These are phyloP conservation scores for Biscogniauxia sp. DNA, from an alignment of 2,329 filamentous ascomycete species.

Conservation along the genomic window DNA sequence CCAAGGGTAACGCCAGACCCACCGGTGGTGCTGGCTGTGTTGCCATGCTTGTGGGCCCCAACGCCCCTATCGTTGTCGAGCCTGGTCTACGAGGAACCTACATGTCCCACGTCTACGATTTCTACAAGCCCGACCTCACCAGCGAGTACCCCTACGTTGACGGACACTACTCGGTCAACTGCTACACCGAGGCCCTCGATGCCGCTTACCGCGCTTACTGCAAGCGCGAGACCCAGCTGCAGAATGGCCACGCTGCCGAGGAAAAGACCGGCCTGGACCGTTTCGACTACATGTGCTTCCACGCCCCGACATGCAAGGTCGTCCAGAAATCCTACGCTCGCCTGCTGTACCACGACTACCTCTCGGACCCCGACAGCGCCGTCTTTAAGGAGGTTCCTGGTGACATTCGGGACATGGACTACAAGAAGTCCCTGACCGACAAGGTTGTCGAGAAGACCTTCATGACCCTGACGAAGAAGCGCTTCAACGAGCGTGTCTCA, in stretches of 20 bases:
- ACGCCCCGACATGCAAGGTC: slow-evolving; percentile 83
- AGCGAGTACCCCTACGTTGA: slow-evolving; percentile 86
- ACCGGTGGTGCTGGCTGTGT: slow-evolving; percentile 79
- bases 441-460: slow-evolving; percentile 86
- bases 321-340: slow-evolving; percentile 83
- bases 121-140: slow-evolving; percentile 86
- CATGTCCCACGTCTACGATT: slow-evolving; percentile 84
- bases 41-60: slow-evolving; percentile 74
- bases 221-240: slow-evolving; percentile 64
- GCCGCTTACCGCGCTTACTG: slow-evolving; percentile 78
- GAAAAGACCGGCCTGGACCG: slow-evolving; percentile 68
- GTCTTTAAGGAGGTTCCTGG: slow-evolving; percentile 72
- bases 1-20: slow-evolving; percentile 77
- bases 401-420: slow-evolving; percentile 75
- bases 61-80: slow-evolving; percentile 75
- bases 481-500: slow-evolving; percentile 73
- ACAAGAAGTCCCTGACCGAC: slow-evolving; percentile 75
- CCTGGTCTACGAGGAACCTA: slow-evolving; percentile 76
- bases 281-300: slow-evolving; percentile 82
- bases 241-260: slow-evolving; percentile 46
- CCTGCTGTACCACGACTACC: slow-evolving; percentile 82
- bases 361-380: slow-evolving; percentile 64
- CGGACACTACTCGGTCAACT: slow-evolving; percentile 77
- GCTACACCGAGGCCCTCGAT: slow-evolving; percentile 79
- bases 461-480: slow-evolving; percentile 80